These are phyloP conservation scores for Euclidium syriacum DNA, from an alignment of 345 rosid species.

Conservation along the genomic window DNA sequence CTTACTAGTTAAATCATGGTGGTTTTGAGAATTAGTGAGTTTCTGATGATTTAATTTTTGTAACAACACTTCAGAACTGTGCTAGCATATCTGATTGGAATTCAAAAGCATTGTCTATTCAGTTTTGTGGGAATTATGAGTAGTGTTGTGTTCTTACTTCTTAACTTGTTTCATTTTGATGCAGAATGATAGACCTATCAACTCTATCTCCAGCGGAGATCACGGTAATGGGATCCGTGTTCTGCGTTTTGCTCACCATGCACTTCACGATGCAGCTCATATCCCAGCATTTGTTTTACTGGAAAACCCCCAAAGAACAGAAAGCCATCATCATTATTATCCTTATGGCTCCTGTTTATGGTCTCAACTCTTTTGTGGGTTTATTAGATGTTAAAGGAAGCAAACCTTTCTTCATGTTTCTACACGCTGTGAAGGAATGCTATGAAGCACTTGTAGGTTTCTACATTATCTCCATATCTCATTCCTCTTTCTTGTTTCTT, in stretches of 20 bases:
- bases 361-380: slow-evolving; percentile 67
- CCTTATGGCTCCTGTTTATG: slow-evolving; percentile 87
- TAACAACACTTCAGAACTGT: neutral
- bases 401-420: slow-evolving; percentile 65
- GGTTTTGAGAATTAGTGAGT: too few species aligned
- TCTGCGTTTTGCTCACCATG: slow-evolving; percentile 55
- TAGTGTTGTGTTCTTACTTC: neutral
- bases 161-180: neutral
- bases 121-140: neutral
- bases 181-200: slow-evolving; percentile 21
- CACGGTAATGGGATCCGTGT: slow-evolving; percentile 28
- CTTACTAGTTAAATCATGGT: neutral
- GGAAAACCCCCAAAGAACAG: slow-evolving; percentile 94
- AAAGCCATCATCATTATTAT: slow-evolving; percentile 76
- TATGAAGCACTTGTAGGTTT: slow-evolving; percentile 84
- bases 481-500: neutral
- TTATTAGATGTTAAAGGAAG: slow-evolving; percentile 75
- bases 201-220: slow-evolving; percentile 32
- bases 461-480: neutral
- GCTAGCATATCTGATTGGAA: neutral
- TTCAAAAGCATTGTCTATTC: neutral
- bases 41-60: neutral
- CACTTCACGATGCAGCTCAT: slow-evolving; percentile 83
- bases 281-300: slow-evolving; percentile 80
- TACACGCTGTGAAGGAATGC: slow-evolving; percentile 74